Base-by-base conservation (phyloP, 2,329 filamentous ascomycete species). In the Colletotrichum sp. region DNA sequence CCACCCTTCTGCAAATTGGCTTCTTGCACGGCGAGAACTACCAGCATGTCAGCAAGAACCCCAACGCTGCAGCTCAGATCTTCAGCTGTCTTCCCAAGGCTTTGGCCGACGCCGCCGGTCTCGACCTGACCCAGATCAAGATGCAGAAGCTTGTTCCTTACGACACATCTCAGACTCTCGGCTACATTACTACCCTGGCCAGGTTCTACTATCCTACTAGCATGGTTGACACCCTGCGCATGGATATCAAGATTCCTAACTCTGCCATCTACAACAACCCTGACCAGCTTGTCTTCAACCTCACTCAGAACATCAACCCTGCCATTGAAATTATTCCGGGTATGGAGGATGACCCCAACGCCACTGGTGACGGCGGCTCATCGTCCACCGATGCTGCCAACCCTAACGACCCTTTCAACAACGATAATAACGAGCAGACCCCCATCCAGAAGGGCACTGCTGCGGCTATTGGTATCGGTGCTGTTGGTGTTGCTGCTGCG, bases 11-110 rank as follows among this genome's bases (percentile, higher is more conserved):
- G 79, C 95, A 98, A 83, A 90, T 99, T 77, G 97, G 95, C 39
- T 98, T 99, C 89, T 87, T 92, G 68, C 94, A 92, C 81, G 90
- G 91, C 2, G 90, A 98, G 79, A 96, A 98, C 86, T 99, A 97
- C 84, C 87, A 90, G 10, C 98, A 98, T 82, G 94, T 99, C 32
- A 93, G 94, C 13, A 88, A 87, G 26, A 92, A 94, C 77, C 89
- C 92, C 16, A 89, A 93, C 78, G 94, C 96, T 21, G 94, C 95
- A 7, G 92, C 92, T 52, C 96, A 99, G 85, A 95, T 99, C 81
- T 98, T 98, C 87, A 86, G 91, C 69, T 94, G 92, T 78, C 87
- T 98, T 6, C 96, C 96, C 0, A 80, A 88, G 68, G 95, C 95
- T 78, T 89, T 98, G 66, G 87, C 90, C 3, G 90, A 93, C 78